phyloP scores from a whole-genome alignment of 495 filamentous ascomycete genomes.

The Penicilliopsis zonata region DNA sequence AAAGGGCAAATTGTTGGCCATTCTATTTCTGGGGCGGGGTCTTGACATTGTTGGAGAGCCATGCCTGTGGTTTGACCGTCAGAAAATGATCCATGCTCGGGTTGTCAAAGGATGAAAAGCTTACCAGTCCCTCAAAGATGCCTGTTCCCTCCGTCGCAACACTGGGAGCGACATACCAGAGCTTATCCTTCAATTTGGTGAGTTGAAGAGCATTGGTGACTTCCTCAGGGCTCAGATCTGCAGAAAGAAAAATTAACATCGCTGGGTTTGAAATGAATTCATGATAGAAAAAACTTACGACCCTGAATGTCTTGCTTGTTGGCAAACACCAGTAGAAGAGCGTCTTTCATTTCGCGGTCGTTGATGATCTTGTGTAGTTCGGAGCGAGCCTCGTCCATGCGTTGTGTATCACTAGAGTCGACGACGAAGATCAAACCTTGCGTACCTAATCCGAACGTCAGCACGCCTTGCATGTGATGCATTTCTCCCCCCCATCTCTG shows the following conservation, averaged over 20 bases:
- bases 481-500: background rate
- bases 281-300: slow-evolving; percentile 59
- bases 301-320: slow-evolving; percentile 93
- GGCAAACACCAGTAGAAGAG: slow-evolving; percentile 84
- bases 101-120: slow-evolving; percentile 10
- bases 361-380: slow-evolving; percentile 94
- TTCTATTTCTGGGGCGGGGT: slow-evolving; percentile 43
- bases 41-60: slow-evolving; percentile 93
- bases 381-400: slow-evolving; percentile 80
- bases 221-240: slow-evolving; percentile 79
- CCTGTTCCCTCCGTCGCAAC: slow-evolving; percentile 90
- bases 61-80: slow-evolving; percentile 40
- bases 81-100: slow-evolving; percentile 4
- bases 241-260: slow-evolving; percentile 1
- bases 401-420: slow-evolving; percentile 74
- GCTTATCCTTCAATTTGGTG: slow-evolving; percentile 74
- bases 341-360: slow-evolving; percentile 97
- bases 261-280: too few relatives aligned
- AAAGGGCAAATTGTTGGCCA: too few relatives aligned
- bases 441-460: slow-evolving; percentile 44
- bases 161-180: slow-evolving; percentile 94
- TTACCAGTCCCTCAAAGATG: slow-evolving; percentile 82
- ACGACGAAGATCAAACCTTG: slow-evolving; percentile 98
- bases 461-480: background rate
- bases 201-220: slow-evolving; percentile 79